Percentiles rank a stretch among this genome's conserved stretches.
Evolutionary conservation across 169 alveolate species (phyloP).

Genomic region (Plasmodium fragile): DNA sequence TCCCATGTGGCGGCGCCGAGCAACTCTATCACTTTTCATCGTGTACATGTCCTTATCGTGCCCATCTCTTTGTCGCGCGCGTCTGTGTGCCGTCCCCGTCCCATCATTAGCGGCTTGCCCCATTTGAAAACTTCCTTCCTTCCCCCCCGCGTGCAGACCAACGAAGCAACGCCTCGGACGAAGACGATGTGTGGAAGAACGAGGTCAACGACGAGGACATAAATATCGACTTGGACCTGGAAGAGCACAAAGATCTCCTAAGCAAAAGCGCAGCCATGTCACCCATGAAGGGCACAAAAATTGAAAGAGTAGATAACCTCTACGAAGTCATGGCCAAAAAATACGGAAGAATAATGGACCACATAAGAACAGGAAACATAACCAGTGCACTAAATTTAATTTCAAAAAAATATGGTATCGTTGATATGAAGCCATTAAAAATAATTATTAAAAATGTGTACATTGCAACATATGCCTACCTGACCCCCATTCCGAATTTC

Average conservation of each 20-base stretch:
- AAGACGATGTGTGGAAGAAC: slow-evolving; percentile 77
- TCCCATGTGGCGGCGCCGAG: neutral
- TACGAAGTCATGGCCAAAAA: slow-evolving; percentile 22
- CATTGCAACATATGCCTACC: slow-evolving; percentile 68
- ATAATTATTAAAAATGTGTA: slow-evolving; percentile 61
- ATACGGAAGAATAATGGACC: slow-evolving; percentile 53
- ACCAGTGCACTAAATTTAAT: slow-evolving; percentile 34
- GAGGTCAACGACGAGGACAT: slow-evolving; percentile 67
- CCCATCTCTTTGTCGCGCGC: too few relatives aligned
- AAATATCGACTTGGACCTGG: slow-evolving; percentile 34
- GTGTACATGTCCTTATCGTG: too few relatives aligned
- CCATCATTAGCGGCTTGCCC: neutral
- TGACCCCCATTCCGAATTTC: slow-evolving; percentile 62
- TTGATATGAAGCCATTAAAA: slow-evolving; percentile 72
- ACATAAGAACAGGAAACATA: slow-evolving; percentile 55
- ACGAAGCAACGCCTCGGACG: slow-evolving; percentile 74
- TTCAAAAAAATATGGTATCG: slow-evolving; percentile 73
- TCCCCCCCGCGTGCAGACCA: slow-evolving; percentile 32
- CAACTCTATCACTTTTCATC: too few relatives aligned
- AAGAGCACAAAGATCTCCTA: neutral
- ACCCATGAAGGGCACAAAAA: neutral
- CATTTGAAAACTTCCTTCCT: neutral
- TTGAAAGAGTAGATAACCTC: slow-evolving; percentile 16
- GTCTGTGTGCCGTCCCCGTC: too few relatives aligned
- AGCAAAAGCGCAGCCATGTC: slow-evolving; percentile 12